phyloP scores from a whole-genome alignment of 257 asterid species.

The Cordia subcordata region DNA sequence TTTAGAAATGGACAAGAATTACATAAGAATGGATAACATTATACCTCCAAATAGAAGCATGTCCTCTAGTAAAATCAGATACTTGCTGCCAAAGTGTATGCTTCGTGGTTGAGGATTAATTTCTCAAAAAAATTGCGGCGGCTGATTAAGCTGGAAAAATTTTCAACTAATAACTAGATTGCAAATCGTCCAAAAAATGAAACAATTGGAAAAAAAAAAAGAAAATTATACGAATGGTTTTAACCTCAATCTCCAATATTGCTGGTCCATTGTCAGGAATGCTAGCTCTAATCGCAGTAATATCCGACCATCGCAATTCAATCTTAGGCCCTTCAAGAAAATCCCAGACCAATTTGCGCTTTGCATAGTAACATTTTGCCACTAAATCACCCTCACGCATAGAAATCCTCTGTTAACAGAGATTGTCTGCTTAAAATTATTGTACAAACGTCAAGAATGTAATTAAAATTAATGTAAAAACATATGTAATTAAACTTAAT shows the following conservation, averaged over 20 bases:
- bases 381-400: conserved; percentile 55
- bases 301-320: conserved; percentile 69
- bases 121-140: conserved; percentile 19
- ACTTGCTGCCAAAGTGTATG: conserved; percentile 68
- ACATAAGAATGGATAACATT: too few relatives aligned
- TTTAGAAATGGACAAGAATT: too few relatives aligned
- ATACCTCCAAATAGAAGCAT: conserved; percentile 65
- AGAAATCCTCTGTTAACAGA: conserved; percentile 34
- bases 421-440: too few relatives aligned
- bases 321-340: conserved; percentile 62
- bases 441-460: too few relatives aligned
- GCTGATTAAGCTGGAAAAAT: too few relatives aligned
- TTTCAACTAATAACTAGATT: too few relatives aligned
- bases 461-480: too few relatives aligned
- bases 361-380: conserved; percentile 55
- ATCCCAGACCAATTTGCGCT: conserved; percentile 74
- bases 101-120: conserved; percentile 56
- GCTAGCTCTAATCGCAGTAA: conserved; percentile 46
- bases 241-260: conserved; percentile 57
- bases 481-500: too few relatives aligned
- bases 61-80: conserved; percentile 68
- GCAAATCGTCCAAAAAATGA: too few relatives aligned
- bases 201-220: conserved; percentile 30
- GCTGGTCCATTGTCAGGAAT: conserved; percentile 23
- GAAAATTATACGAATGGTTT: conserved; percentile 48